Base-by-base conservation (phyloP, 225 moss, liverwort and hornwort genomes). In the Marchantia paleacea region DNA sequence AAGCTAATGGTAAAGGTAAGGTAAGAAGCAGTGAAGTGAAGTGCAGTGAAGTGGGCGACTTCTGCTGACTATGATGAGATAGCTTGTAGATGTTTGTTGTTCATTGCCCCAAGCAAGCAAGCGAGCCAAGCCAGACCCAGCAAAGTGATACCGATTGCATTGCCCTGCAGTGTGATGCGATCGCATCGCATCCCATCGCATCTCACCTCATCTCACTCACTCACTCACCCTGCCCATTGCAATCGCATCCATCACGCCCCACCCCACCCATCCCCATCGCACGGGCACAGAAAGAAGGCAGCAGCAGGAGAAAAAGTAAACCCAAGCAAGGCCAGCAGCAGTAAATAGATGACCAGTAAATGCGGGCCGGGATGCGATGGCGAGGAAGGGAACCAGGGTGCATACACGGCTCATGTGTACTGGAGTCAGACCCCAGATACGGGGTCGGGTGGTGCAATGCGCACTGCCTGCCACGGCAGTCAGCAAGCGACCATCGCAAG, bases 281-380 rank as follows among this genome's bases (percentile, higher is more conserved):
- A 62, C 62, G 62, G 16, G 62, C 62, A 62, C 62, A 62, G n/a
- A 62, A 62, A 62, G 62, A 62, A 62, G 62, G 7, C 62, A 16
- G 62, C 62, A n/a, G 62, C 62, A 62, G n/a, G 62, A 62, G 62
- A 62, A 62, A 62, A 62, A 62, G 62, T 62, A 62, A 62, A 24
- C 22, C 60, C 19, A 6, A 60, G 62, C 62, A 7, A 62, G 62
- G 7, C 16, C 22, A 20, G 60, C 60, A 62, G 62, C 62, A 62
- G 62, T 62, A 62, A 62, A 24, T 22, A 22, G 62, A 62, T 62
- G 62, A 62, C n/a, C 62, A 24, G n/a, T 62, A 24, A 62, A 62
- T 62, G n/a, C 62, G 62, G 62, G 62, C 62, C 62, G n/a, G 62
- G 62, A 62, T 62, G 62, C 62, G 62, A 62, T 62, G 6, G 62